A percentile compares a stretch with the other conserved stretches of the same genome.
Conservation (phyloP, 305 asterid genomes). For the Ajuga reptans region DNA sequence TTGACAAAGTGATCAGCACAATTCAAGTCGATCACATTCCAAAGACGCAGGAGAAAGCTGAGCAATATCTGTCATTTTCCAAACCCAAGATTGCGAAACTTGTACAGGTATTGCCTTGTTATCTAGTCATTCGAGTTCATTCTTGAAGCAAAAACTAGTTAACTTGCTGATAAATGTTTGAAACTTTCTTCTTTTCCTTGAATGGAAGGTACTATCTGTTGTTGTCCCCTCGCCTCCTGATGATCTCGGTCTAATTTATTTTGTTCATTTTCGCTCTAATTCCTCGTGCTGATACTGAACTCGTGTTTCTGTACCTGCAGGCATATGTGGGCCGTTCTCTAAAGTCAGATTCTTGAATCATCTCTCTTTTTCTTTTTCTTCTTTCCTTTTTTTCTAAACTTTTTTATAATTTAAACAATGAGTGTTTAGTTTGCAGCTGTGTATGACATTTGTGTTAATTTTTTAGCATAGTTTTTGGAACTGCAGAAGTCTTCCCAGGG, state of each 20-base stretch:
- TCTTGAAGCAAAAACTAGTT: neutral
- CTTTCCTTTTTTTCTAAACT: neutral
- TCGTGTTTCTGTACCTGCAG: conserved; percentile 37
- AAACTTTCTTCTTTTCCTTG: neutral
- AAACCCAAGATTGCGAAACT: conserved; percentile 81
- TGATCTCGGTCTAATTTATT: neutral
- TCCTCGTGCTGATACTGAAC: neutral
- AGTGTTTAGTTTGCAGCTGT: conserved; percentile 22
- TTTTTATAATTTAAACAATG: conserved; percentile 16
- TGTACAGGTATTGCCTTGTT: conserved; percentile 52
- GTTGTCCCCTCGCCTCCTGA: neutral
- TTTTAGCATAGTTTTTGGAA: conserved; percentile 17
- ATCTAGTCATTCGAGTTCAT: neutral
- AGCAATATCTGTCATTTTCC: conserved; percentile 63
- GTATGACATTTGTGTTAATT: conserved; percentile 15
- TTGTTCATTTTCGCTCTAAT: neutral
- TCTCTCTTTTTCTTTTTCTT: neutral
- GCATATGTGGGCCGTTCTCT: conserved; percentile 68
- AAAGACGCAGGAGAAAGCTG: conserved; percentile 65
- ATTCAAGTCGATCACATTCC: conserved; percentile 68
- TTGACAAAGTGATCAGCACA: conserved; percentile 73
- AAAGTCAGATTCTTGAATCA: conserved; percentile 46
- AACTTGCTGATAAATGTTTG: neutral
- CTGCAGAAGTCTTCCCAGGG: conserved; percentile 22
- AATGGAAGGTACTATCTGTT: neutral